Conservation (phyloP, 148 eudicot genomes). For the Silene conica region DNA sequence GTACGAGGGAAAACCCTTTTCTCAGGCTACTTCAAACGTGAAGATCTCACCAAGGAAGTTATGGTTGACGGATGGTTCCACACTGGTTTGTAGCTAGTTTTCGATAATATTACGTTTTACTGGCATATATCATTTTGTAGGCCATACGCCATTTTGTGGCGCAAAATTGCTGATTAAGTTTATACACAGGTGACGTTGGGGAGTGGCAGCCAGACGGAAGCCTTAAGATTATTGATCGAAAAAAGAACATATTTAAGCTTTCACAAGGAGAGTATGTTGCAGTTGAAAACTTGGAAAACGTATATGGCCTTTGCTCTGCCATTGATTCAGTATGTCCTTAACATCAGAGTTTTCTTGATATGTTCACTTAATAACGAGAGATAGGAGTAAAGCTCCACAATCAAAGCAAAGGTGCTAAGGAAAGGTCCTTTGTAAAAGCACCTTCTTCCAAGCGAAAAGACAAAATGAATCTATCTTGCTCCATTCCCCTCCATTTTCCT, state of each 20-base stretch:
- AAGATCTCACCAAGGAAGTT: conserved; percentile 90
- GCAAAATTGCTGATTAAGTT: conserved; percentile 10
- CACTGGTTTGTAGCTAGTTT: conserved; percentile 46
- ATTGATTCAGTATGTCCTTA: conserved; percentile 63
- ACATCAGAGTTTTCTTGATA: neutral
- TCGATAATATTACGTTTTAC: neutral
- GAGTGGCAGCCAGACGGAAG: conserved; percentile 98
- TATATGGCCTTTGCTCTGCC: conserved; percentile 61
- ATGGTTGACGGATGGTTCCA: conserved; percentile 96
- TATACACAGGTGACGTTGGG: conserved; percentile 82
- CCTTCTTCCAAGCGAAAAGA: too few relatives aligned
- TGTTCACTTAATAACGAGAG: too few relatives aligned
- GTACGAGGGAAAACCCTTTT: conserved; percentile 78
- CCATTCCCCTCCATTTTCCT: too few relatives aligned
- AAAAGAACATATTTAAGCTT: conserved; percentile 95
- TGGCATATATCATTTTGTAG: neutral
- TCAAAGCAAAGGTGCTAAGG: neutral
- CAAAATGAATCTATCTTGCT: too few relatives aligned
- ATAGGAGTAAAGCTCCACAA: neutral
- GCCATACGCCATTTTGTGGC: neutral
- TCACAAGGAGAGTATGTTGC: conserved; percentile 99
- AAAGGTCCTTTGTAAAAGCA: too few relatives aligned
- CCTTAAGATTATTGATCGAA: conserved; percentile 86
- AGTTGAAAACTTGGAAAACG: conserved; percentile 89
- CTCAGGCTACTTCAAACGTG: conserved; percentile 89